Conservation (phyloP, 345 rosid genomes). For the Rhodamnia argentea region DNA sequence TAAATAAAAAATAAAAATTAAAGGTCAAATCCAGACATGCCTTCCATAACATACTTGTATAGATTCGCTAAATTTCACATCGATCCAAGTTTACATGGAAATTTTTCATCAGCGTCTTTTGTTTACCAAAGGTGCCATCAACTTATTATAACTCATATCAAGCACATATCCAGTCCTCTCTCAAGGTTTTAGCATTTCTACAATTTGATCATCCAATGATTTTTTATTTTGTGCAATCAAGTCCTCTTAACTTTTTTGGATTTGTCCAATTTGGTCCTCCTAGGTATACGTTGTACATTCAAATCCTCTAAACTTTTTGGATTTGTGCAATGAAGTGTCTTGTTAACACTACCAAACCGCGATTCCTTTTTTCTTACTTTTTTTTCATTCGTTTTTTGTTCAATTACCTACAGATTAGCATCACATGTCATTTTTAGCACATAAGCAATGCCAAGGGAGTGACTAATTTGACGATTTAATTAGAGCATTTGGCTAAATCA, state of each 20-base stretch:
- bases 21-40: not conserved
- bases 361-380: not conserved
- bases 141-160: not conserved
- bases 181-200: not conserved
- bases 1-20: not conserved
- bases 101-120: not conserved
- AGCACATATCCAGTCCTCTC: not conserved
- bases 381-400: not conserved
- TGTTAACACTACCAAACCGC: not conserved
- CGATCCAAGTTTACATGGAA: not conserved
- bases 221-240: not conserved
- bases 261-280: not conserved
- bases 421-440: not conserved
- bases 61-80: not conserved
- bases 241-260: not conserved
- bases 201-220: not conserved
- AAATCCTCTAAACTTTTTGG: not conserved
- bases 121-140: not conserved
- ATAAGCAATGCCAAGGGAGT: not conserved
- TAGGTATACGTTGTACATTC: not conserved
- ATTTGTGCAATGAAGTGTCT: not conserved
- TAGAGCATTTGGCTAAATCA: not conserved
- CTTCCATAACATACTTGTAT: not conserved
- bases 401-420: not conserved
- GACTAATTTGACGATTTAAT: rapidly evolving